phyloP scores from a whole-genome alignment of 371 early-diverging fungal species.

The Blastocladiella emersonii region DNA sequence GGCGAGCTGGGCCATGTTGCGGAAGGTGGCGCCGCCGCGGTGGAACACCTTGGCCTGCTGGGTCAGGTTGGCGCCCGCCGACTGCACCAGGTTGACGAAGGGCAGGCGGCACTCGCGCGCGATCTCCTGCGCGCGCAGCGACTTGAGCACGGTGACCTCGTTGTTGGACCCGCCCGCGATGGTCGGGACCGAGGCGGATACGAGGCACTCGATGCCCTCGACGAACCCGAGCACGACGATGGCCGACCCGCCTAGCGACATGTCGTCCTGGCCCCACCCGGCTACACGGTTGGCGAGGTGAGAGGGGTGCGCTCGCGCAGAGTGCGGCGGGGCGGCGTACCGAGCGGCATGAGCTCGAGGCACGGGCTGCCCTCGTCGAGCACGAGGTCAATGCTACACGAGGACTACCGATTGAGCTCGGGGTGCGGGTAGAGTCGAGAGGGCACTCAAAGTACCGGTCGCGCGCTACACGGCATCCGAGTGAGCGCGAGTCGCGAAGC shows the following conservation, averaged over 20 bases:
- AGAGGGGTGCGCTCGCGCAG: background rate
- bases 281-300: constrained; percentile 13
- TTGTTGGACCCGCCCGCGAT: constrained; percentile 53
- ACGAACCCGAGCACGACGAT: constrained; percentile 57
- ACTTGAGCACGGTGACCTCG: constrained; percentile 27
- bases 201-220: constrained; percentile 47
- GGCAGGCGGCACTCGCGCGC: constrained; percentile 15
- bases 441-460: too few species aligned
- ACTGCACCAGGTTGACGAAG: constrained; percentile 12
- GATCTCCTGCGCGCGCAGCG: constrained; percentile 9
- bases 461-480: too few species aligned
- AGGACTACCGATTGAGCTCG: background rate
- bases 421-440: too few species aligned
- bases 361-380: constrained; percentile 62
- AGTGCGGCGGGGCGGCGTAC: background rate
- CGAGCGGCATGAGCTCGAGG: constrained; percentile 47
- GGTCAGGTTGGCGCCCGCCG: constrained; percentile 49
- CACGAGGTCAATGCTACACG: constrained; percentile 51
- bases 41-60: constrained; percentile 61
- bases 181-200: constrained; percentile 52
- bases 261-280: constrained; percentile 52
- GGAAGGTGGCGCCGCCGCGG: constrained; percentile 52
- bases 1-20: constrained; percentile 47
- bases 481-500: too few species aligned
- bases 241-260: constrained; percentile 54